Percentiles rank a stretch among this genome's conserved stretches.
phyloP scores from a whole-genome alignment of 2,329 filamentous ascomycete genomes.

The Elsinoe necatrix region DNA sequence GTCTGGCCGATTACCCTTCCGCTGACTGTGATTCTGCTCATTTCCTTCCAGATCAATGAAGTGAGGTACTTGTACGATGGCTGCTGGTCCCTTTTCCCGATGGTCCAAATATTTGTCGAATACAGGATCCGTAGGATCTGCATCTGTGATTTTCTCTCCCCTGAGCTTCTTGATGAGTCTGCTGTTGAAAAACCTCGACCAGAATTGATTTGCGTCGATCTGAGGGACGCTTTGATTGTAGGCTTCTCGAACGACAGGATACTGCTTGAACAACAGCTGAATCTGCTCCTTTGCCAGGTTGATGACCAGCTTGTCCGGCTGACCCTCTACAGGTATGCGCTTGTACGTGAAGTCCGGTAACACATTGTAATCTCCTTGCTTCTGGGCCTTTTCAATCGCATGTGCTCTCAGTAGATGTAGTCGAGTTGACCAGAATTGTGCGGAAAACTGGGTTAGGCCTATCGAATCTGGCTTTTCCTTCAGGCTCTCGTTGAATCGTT shows the following conservation, averaged over 20 bases:
- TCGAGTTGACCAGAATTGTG: conserved; percentile 90
- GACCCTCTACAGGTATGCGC: conserved; percentile 39
- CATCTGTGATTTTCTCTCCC: conserved; percentile 74
- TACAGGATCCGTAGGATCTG: conserved; percentile 65
- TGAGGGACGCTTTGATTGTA: conserved; percentile 91
- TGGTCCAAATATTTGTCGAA: conserved; percentile 79
- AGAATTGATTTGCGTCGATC: conserved; percentile 64
- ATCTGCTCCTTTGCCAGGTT: conserved; percentile 89
- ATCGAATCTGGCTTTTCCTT: conserved; percentile 77
- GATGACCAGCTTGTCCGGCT: conserved; percentile 61
- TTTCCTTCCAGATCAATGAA: conserved; percentile 92
- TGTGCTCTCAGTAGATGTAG: conserved; percentile 79
- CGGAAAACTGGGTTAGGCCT: conserved; percentile 70
- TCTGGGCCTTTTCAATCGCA: conserved; percentile 80
- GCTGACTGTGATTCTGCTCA: conserved; percentile 85
- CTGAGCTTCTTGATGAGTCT: conserved; percentile 83
- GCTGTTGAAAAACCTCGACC: conserved; percentile 89
- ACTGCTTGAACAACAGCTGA: conserved; percentile 83
- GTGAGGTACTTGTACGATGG: conserved; percentile 64
- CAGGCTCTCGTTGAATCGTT: conserved; percentile 80
- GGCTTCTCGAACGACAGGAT: conserved; percentile 79
- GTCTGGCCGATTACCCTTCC: conserved; percentile 79
- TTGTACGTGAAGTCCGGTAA: conserved; percentile 68
- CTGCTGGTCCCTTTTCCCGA: conserved; percentile 44
- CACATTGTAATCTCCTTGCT: conserved; percentile 85